Base-by-base conservation (phyloP, 331 rosid species). In the Spiraea crenata region DNA sequence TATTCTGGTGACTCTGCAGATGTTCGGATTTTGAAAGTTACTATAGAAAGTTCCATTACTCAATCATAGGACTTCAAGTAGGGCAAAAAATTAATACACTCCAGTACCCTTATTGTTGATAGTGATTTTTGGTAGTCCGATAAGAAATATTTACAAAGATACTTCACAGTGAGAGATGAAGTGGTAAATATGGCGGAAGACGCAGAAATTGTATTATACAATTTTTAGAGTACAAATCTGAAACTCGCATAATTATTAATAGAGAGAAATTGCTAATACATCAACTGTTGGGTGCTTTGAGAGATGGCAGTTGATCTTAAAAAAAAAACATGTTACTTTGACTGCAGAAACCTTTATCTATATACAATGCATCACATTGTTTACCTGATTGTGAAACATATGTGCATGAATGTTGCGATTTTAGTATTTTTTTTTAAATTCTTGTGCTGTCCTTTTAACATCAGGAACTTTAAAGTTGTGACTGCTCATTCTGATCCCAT, bases 401-500 rank as follows among this genome's bases (percentile, higher is more conserved):
- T 25, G 31, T 25, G 31, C 34, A 75, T 67, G 79, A 73, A 82
- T 76, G 87, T 75, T 71, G 8, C 17, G 9, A 78, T 73, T 8
- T 69, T 66, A 39, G 0, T 1, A 5, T 9, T 0, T 45, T 10
- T 10, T 10, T 44, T n/a, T n/a, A 11, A 55, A 55, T 8, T 5
- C 3, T 45, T 14, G 52, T 9, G 35, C 42, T 84, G 87, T 79
- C 92, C 88, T 82, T 79, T 82, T 87, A 87, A 88, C 88, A 79
- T 81, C 93, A 82, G 57, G 69, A 55, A 50, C 65, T 83, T 77
- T 77, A 79, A 57, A 74, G 77, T 76, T 44, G 82, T 79, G 82
- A 64, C 87, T 78, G 85, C 69, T 76, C 64, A 71, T 85, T 82
- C 84, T 75, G 64, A 46, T 79, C 57, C 88, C 76, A 76, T 69